Evolutionary conservation across 2,329 filamentous ascomycete genomes (phyloP), one percentile per base, ranked within the genome.

Genomic region (Hypoxylon sp.): DNA sequence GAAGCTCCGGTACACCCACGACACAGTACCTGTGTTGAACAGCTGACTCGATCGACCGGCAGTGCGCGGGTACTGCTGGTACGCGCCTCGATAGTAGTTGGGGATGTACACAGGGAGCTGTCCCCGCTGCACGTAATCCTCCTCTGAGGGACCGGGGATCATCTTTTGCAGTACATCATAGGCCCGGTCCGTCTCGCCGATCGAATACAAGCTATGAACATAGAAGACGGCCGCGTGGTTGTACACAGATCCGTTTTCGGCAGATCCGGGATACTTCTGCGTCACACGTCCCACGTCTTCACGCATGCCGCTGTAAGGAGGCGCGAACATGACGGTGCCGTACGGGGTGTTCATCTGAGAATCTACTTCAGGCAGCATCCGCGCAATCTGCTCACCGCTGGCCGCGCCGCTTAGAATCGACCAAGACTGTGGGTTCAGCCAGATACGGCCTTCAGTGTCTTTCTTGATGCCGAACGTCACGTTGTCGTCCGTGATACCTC

Each of bases 231-330:
- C 78, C 0, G 83, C 82, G 67, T 85, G 83, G 72, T 84, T 85
- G 69, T 85, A 85, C 15, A 85, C 80, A 20, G 80, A 79, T 0
- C 76, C 83, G 67, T 85, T 85, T 70, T 85, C 83, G n/a, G 78
- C 83, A 40, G 81, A 81, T 2, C 82, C 82, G 2, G 81, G 78
- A 55, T 80, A 82, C 69, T 85, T 85, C 67, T 85, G 82, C 56
- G 82, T 84, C 11, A 85, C 82, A 41, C 82, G 81, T 8, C 83
- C 82, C 18, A 85, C 75, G 55, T 85, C 82, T 70, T 85, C 83
- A 48, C 82, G 80, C 82, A 85, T 85, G 7, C 70, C 74, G 31
- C 73, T 80, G 70, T 74, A 85, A 1, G 82, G 77, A 4, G 83
- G 83, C 3, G 75, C 80, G 67, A 84, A 85, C 82, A 85, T 85